These are phyloP conservation scores for Zygosaccharomyces sapae DNA, from an alignment of 1,139 yeast genomes.

Conservation along the genomic window DNA sequence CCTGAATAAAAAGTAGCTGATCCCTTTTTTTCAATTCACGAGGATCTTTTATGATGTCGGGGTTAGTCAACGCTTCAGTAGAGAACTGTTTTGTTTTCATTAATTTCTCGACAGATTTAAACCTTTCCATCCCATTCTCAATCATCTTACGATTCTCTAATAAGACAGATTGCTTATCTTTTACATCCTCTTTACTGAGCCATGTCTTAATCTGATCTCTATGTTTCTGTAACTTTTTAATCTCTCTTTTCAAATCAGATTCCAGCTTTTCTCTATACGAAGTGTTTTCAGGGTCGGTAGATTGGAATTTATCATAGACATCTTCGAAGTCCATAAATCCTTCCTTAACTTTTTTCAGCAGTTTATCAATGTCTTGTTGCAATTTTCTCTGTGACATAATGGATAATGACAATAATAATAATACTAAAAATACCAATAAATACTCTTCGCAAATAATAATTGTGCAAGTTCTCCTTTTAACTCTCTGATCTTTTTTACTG, in stretches of 20 bases:
- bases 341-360: conserved; percentile 88
- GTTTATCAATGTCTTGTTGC: conserved; percentile 89
- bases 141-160: conserved; percentile 79
- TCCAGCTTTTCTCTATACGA: conserved; percentile 94
- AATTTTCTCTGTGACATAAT: conserved; percentile 64
- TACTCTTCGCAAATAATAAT: background rate
- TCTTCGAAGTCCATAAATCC: conserved; percentile 87
- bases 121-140: conserved; percentile 95
- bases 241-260: conserved; percentile 89
- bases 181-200: conserved; percentile 88
- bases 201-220: conserved; percentile 96
- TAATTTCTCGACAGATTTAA: conserved; percentile 89
- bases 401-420: background rate
- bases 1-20: conserved; percentile 65
- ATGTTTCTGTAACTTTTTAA: conserved; percentile 92
- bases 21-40: conserved; percentile 78
- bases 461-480: background rate
- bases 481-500: background rate
- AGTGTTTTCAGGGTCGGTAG: conserved; percentile 60
- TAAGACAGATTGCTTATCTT: conserved; percentile 72
- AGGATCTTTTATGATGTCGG: conserved; percentile 60
- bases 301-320: conserved; percentile 79
- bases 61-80: conserved; percentile 82
- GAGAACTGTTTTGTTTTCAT: conserved; percentile 95
- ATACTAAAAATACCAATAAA: background rate